Percentiles rank a stretch among this genome's conserved stretches.
phyloP scores from a whole-genome alignment of 2,329 filamentous ascomycete species.

The Aspergillus spinulosporus region DNA sequence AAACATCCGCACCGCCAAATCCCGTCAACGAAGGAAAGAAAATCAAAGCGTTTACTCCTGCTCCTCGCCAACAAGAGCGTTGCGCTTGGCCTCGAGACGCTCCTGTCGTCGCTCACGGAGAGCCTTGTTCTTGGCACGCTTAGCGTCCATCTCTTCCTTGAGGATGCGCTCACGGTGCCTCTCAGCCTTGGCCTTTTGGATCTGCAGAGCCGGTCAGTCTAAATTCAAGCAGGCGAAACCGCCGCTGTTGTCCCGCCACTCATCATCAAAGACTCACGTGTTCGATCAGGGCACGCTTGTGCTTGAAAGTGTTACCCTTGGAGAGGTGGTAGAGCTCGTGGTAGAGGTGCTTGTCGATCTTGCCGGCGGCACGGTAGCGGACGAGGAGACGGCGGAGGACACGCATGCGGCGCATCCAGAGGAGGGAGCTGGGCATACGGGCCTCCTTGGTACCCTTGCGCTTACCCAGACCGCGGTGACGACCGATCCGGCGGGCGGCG shows the following conservation, averaged over 20 bases:
- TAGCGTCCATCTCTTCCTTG: constrained; percentile 99
- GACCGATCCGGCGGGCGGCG: constrained; percentile 88
- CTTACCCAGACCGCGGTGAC: constrained; percentile 99
- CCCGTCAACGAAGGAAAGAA: constrained; percentile 31
- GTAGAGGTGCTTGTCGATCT: constrained; percentile 99
- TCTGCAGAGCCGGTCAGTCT: constrained; percentile 58
- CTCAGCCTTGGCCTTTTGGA: constrained; percentile 99
- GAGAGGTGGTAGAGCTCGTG: constrained; percentile 99
- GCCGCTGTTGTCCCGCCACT: background rate
- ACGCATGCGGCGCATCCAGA: constrained; percentile 99
- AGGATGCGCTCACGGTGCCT: constrained; percentile 92
- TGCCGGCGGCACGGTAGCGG: constrained; percentile 99
- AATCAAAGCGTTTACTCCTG: constrained; percentile 43
- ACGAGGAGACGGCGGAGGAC: constrained; percentile 98
- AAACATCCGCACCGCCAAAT: constrained; percentile 42
- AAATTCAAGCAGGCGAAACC: background rate
- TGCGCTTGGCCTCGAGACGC: constrained; percentile 87
- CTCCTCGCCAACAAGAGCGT: constrained; percentile 74
- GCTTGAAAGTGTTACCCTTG: constrained; percentile 99
- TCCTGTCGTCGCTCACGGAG: constrained; percentile 97
- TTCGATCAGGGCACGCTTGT: constrained; percentile 99
- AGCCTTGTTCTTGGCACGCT: constrained; percentile 99
- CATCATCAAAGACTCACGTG: constrained; percentile 69
- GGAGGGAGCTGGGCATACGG: constrained; percentile 97
- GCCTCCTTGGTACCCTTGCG: constrained; percentile 99